phyloP scores from a whole-genome alignment of 345 rosid genomes.

The Eucalyptus leucophloia region DNA sequence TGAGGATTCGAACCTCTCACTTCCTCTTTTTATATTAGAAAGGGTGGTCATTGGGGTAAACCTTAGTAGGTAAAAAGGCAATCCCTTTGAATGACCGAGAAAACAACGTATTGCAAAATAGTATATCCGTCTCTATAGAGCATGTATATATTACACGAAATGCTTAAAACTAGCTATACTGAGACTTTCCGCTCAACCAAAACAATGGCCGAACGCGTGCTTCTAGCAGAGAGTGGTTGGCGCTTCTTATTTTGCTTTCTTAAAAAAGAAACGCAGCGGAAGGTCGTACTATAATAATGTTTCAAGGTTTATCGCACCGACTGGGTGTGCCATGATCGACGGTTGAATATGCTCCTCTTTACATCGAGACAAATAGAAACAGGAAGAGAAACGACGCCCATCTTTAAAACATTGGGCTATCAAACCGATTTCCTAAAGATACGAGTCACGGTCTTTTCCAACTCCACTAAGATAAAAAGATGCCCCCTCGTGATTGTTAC shows the following conservation, averaged over 20 bases:
- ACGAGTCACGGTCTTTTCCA: neutral
- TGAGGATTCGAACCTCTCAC: rapidly evolving
- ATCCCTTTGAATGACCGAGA: neutral
- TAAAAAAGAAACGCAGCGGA: neutral
- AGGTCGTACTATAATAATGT: neutral
- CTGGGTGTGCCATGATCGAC: neutral
- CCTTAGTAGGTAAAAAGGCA: neutral
- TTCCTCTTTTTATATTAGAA: rapidly evolving
- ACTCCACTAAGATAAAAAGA: neutral
- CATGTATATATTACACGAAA: neutral
- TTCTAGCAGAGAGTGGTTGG: neutral
- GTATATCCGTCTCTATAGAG: neutral
- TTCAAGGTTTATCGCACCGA: neutral
- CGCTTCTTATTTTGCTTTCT: neutral
- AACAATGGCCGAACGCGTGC: neutral
- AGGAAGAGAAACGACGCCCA: neutral
- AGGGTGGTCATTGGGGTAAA: rapidly evolving
- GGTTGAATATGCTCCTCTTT: neutral
- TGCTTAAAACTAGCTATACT: neutral
- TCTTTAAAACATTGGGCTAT: neutral
- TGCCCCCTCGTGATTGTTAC: neutral
- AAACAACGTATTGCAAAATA: neutral
- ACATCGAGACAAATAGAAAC: neutral
- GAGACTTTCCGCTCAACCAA: neutral
- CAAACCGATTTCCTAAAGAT: neutral